Base-by-base conservation (phyloP, 2,329 filamentous ascomycete genomes). In the Aspergillus novofumigatus region DNA sequence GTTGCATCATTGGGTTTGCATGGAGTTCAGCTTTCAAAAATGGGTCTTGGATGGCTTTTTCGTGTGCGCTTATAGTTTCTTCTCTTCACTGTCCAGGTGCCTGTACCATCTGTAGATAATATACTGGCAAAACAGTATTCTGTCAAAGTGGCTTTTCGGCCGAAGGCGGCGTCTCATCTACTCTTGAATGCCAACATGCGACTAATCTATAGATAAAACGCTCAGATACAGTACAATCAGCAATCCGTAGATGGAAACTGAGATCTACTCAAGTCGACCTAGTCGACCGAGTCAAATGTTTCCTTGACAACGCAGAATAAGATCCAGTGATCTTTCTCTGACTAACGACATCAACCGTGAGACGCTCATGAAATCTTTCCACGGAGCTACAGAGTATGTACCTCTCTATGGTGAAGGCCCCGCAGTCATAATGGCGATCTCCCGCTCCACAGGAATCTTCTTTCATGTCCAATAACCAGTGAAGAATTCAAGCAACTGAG, bases 11-110 rank as follows among this genome's bases (percentile, higher is more conserved):
- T 50, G 26, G 51, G n/a, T 56, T 51, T 45, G 54, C 49, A 45
- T 41, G 62, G 60, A 61, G 60, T 64, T 54, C 29, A 49, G 20
- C 20, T 51, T 17, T 47, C 44, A 47, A 47, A 26, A 47, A 26
- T 25, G 21, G 21, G 44, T 11, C 7, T 25, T 14, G 44, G 44
- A 25, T 26, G 20, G 44, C 23, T 26, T 47, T 25, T 47, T 45
- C 10, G 4, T 23, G 8, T 23, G 17, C 21, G 23, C 5, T 6
- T 47, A 47, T 14, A 6, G 44, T 25, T 17, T 26, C 10, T 14
- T 47, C 21, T 26, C 21, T 26, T 23, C 10, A 25, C 25, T 17
- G 20, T 26, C 21, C 44, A 21, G 5, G 4, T 21, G 23, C 20
- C 23, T 47, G 10, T 47, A 14, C 14, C 44, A n/a, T 23, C 21